Percentiles rank a stretch among this genome's conserved stretches.
phyloP scores from a whole-genome alignment of 345 rosid species.

The Sonneratia caseolaris region DNA sequence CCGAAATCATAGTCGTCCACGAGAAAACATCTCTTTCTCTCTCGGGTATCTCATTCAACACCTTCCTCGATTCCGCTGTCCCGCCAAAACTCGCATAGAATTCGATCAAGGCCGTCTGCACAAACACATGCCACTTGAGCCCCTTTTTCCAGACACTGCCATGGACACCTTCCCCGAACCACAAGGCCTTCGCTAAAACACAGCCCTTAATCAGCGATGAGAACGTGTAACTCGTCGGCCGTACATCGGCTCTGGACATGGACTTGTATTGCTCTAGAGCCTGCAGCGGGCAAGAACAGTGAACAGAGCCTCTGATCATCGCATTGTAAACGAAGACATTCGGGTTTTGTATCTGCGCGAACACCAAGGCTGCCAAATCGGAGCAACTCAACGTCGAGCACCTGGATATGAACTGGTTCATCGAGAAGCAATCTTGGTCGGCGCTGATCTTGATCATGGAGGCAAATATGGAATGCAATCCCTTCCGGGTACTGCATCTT shows the following conservation, averaged over 20 bases:
- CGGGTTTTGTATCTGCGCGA: slow-evolving; percentile 38
- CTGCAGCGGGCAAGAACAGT: slow-evolving; percentile 23
- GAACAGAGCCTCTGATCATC: slow-evolving; percentile 40
- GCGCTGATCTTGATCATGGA: slow-evolving; percentile 45
- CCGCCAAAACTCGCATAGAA: slow-evolving; percentile 39
- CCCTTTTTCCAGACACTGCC: slow-evolving; percentile 53
- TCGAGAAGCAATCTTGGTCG: slow-evolving; percentile 40
- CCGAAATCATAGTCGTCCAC: slow-evolving; percentile 25
- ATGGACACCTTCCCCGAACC: slow-evolving; percentile 50
- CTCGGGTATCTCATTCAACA: slow-evolving; percentile 53
- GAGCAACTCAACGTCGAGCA: slow-evolving; percentile 25
- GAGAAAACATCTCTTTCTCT: slow-evolving; percentile 22
- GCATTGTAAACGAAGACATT: slow-evolving; percentile 70
- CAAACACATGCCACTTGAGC: slow-evolving; percentile 42
- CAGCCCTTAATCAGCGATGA: slow-evolving; percentile 61
- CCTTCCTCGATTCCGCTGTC: slow-evolving; percentile 30
- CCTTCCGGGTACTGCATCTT: slow-evolving; percentile 23
- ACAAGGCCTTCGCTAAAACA: slow-evolving; percentile 14
- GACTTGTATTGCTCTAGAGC: slow-evolving; percentile 29
- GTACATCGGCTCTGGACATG: slow-evolving; percentile 43
- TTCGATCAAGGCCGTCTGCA: slow-evolving; percentile 58
- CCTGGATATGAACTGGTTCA: slow-evolving; percentile 57
- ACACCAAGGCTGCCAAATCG: slow-evolving; percentile 36
- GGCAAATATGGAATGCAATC: slow-evolving; percentile 40
- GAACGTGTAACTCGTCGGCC: slow-evolving; percentile 59